These are phyloP conservation scores for Saturnispora ahearnii DNA, from an alignment of 805 yeast species.

Conservation along the genomic window DNA sequence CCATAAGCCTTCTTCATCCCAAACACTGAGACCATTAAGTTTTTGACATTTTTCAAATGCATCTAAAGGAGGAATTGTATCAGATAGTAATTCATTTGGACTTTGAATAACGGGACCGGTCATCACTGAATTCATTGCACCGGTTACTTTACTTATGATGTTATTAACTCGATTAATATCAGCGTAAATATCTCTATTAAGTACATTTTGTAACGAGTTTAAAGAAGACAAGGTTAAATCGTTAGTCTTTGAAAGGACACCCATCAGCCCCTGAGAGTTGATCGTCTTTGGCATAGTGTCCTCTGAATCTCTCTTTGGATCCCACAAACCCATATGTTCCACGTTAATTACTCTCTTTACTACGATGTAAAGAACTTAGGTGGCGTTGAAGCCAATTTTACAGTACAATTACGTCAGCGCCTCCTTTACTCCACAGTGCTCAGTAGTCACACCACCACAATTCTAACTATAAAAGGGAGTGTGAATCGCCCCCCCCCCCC, in stretches of 20 bases:
- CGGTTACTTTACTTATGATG: slow-evolving; percentile 1
- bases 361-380: not conserved
- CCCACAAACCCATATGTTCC: slow-evolving; percentile 1
- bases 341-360: too few relatives aligned
- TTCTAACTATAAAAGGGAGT: not conserved
- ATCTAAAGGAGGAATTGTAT: slow-evolving; percentile 28
- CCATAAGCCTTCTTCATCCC: slow-evolving; percentile 86
- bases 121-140: not conserved
- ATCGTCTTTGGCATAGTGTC: not conserved
- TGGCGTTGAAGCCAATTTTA: not conserved
- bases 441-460: not conserved
- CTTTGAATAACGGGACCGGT: slow-evolving; percentile 3
- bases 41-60: slow-evolving; percentile 57
- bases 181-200: slow-evolving; percentile 1
- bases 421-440: not conserved
- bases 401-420: slow-evolving; percentile 1
- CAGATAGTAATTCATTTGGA: slow-evolving; percentile 20
- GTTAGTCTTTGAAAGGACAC: slow-evolving; percentile 11
- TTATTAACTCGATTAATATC: slow-evolving; percentile 1
- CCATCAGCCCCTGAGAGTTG: not conserved
- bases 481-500: too few relatives aligned
- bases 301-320: slow-evolving; percentile 2
- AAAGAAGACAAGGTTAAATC: slow-evolving; percentile 12
- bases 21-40: slow-evolving; percentile 59
- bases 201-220: slow-evolving; percentile 5